phyloP scores from a whole-genome alignment of 495 filamentous ascomycete genomes.

The Penicillium egyptiacum region DNA sequence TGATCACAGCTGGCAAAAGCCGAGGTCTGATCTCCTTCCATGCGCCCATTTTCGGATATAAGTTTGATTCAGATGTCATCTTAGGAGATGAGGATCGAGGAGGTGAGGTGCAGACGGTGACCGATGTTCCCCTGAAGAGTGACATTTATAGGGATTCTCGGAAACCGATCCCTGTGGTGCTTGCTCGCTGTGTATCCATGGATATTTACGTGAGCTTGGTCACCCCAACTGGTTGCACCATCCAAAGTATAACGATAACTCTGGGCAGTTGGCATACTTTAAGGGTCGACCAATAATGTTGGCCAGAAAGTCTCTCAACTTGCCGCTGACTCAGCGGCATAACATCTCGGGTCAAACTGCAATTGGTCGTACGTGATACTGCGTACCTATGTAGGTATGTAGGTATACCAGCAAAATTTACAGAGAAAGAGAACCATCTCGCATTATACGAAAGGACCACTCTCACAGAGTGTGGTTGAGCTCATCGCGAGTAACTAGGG shows the following conservation, averaged over 20 bases:
- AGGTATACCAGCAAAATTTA: no score
- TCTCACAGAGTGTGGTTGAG: no score
- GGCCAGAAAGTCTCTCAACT: neutral
- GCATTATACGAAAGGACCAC: no score
- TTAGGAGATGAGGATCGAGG: neutral
- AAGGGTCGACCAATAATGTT: neutral
- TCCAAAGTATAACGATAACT: neutral
- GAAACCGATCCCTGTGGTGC: neutral
- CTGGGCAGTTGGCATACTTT: neutral
- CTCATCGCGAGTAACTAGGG: no score
- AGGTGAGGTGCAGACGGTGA: neutral
- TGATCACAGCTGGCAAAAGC: neutral
- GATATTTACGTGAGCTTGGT: neutral
- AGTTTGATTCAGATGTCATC: neutral
- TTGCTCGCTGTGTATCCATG: neutral
- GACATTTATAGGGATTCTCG: neutral
- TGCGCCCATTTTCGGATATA: neutral
- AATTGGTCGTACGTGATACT: no score
- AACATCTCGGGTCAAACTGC: no score
- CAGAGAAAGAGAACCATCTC: no score
- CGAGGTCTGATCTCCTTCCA: neutral
- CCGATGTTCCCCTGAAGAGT: neutral
- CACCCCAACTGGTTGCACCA: neutral
- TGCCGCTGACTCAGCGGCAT: neutral
- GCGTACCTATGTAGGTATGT: no score